phyloP scores from a whole-genome alignment of 1,139 yeast genomes.

The Candida frijolesensis region DNA sequence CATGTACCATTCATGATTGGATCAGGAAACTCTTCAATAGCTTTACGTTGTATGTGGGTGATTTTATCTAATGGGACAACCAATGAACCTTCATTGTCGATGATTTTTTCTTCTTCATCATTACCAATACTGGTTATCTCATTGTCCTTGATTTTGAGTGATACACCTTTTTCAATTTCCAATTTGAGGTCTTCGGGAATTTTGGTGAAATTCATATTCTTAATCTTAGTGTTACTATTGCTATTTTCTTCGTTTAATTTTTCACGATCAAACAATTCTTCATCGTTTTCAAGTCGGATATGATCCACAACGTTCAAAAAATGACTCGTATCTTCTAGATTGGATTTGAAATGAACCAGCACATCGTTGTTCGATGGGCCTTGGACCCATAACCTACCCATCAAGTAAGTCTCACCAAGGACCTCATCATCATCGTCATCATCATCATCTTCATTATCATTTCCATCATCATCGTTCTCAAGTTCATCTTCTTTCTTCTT shows the following conservation, averaged over 20 bases:
- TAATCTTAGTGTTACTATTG: conserved; percentile 10
- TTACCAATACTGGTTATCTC: conserved; percentile 16
- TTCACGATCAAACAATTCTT: conserved; percentile 14
- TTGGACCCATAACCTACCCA: conserved; percentile 92
- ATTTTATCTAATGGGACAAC: conserved; percentile 27
- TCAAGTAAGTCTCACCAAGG: conserved; percentile 63
- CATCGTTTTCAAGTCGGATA: conserved; percentile 1
- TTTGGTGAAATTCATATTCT: conserved; percentile 20
- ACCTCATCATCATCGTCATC: conserved; percentile 44
- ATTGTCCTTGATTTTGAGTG: conserved; percentile 21
- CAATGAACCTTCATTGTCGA: conserved; percentile 51
- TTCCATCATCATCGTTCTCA: conserved; percentile 35
- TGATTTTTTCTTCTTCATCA: conserved; percentile 20
- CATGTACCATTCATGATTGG: conserved; percentile 52
- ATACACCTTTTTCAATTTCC: conserved; percentile 21
- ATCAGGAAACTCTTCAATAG: conserved; percentile 66
- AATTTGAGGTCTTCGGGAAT: conserved; percentile 23
- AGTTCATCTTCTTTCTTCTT: conserved; percentile 36
- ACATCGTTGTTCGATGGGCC: conserved; percentile 81
- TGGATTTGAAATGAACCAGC: conserved; percentile 21
- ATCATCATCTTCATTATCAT: conserved; percentile 29
- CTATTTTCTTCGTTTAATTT: conserved; percentile 17
- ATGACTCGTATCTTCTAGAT: conserved; percentile 8
- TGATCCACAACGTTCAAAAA: conserved; percentile 7
- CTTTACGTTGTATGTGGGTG: conserved; percentile 58